Evolutionary conservation across 108 stramenopile genomes (phyloP).

Genomic region (Nannochloropsis gaditana): DNA sequence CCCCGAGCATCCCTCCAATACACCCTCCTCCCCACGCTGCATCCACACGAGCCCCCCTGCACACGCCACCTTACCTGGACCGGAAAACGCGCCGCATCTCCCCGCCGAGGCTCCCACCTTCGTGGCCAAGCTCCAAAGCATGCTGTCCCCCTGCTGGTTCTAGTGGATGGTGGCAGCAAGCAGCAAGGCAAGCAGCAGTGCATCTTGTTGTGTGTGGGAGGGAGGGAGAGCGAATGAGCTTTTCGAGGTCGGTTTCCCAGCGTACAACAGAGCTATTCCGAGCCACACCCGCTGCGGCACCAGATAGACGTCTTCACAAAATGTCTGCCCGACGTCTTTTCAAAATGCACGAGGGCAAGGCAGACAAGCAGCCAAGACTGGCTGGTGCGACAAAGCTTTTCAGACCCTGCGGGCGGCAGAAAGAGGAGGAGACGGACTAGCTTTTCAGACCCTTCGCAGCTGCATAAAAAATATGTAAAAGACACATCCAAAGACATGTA

Average conservation of each 20-base stretch:
- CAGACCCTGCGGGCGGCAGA: background rate
- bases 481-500: background rate
- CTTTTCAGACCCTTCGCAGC: background rate
- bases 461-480: conserved; percentile 7
- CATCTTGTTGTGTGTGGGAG: too few relatives aligned
- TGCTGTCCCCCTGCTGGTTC: background rate
- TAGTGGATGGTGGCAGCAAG: background rate
- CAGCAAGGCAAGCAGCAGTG: too few relatives aligned
- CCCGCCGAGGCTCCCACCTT: background rate
- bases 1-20: background rate
- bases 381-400: too few relatives aligned
- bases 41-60: background rate
- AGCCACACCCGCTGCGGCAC: background rate
- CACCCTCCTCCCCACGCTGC: background rate
- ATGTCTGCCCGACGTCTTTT: too few relatives aligned
- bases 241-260: too few relatives aligned
- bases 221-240: too few relatives aligned
- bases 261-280: conserved; percentile 5
- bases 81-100: background rate
- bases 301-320: conserved; percentile 5
- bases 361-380: background rate
- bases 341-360: background rate
- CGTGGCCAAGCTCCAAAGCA: background rate
- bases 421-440: background rate
- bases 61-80: background rate